phyloP scores from a whole-genome alignment of 2,329 filamentous ascomycete species.

The Sclerotinia spermophila region DNA sequence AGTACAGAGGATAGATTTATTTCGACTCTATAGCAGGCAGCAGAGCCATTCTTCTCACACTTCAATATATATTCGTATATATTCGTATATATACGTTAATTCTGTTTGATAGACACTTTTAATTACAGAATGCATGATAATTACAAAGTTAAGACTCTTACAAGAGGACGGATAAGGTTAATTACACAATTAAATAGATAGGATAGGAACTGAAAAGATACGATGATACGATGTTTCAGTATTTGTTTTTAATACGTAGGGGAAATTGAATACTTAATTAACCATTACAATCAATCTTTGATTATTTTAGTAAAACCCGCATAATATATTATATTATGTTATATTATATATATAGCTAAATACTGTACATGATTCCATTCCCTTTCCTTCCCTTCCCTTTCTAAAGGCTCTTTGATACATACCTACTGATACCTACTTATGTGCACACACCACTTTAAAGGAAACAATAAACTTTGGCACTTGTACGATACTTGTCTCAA shows the following conservation, averaged over 20 bases:
- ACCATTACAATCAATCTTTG: not conserved
- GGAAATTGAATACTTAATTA: slow-evolving; percentile 1
- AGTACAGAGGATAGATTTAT: not conserved
- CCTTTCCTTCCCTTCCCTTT: not conserved
- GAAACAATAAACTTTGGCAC: not conserved
- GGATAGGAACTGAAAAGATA: not conserved
- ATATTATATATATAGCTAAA: too few species aligned
- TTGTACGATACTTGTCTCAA: not conserved
- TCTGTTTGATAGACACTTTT: not conserved
- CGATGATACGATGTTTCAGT: not conserved
- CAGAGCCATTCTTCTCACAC: not conserved
- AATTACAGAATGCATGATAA: not conserved
- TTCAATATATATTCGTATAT: not conserved
- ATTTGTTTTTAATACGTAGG: not conserved
- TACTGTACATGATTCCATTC: not conserved
- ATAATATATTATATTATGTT: too few species aligned
- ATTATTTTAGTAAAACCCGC: not conserved
- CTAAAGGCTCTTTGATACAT: not conserved
- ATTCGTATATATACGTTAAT: not conserved
- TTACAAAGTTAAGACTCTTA: not conserved
- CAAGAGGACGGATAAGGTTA: not conserved
- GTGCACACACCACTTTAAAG: not conserved
- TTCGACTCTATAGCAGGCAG: not conserved
- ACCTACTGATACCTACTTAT: not conserved
- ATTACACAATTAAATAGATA: not conserved